These are phyloP conservation scores for Fusarium sarcochroum DNA, from an alignment of 2,329 filamentous ascomycete genomes.

Conservation along the genomic window DNA sequence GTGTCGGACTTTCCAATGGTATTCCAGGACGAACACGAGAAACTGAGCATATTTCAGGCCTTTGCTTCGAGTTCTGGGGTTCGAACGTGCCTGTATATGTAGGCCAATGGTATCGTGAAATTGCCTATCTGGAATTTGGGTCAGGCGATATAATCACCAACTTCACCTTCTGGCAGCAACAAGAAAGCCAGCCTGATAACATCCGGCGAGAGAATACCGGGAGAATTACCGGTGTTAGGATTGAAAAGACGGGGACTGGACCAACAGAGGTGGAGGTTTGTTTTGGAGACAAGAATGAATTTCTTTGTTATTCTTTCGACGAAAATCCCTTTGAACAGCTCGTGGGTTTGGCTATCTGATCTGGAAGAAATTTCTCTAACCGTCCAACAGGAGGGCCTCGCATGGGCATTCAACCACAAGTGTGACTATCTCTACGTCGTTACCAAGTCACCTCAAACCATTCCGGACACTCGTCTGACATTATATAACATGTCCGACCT, in stretches of 20 bases:
- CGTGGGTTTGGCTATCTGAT: neutral
- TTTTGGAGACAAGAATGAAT: neutral
- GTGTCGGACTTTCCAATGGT: neutral
- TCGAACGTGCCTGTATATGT: neutral
- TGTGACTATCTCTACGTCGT: neutral
- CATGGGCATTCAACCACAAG: neutral
- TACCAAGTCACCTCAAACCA: neutral
- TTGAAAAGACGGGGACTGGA: neutral
- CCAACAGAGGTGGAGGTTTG: neutral
- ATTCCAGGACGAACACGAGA: neutral
- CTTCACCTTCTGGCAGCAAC: slow-evolving; percentile 10
- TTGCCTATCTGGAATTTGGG: neutral
- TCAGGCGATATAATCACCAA: neutral
- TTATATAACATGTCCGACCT: neutral
- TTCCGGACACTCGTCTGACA: neutral
- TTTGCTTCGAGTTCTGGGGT: slow-evolving; percentile 20
- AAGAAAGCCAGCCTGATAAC: neutral
- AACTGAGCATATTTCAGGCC: neutral
- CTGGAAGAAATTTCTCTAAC: neutral
- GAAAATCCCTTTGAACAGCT: slow-evolving; percentile 11
- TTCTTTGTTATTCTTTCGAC: neutral
- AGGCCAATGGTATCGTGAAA: slow-evolving; percentile 17
- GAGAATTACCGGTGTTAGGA: neutral
- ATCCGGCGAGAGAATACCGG: neutral
- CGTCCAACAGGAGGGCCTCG: neutral